Base-by-base conservation (phyloP, 1,284 basidiomycete species). In the Termitomyces sp. region DNA sequence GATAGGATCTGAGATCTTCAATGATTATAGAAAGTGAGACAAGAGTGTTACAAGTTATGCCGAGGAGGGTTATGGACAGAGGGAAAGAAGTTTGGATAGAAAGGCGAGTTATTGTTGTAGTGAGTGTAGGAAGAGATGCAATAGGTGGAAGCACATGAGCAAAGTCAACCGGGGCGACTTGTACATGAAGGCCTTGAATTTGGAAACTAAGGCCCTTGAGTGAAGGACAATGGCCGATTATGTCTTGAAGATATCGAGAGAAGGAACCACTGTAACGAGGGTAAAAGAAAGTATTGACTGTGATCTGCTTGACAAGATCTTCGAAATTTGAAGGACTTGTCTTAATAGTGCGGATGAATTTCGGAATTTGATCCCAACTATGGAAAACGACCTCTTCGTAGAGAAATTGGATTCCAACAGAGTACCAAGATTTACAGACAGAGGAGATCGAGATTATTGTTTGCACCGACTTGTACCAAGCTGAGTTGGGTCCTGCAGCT, bases 331-430 rank as follows among this genome's bases (percentile, higher is more conserved):
- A 14, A 6, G 35, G 28, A 14, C 3, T 11, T 9, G 10, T 37
- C 19, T 46, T 11, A 10, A 51, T 18, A 5, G 50, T 51, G n/a
- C 35, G 33, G n/a, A 51, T n/a, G 26, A 51, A 39, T 9, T 24
- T 14, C 28, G 43, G 37, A 3, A 40, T 6, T 31, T 51, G 50
- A n/a, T 1, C 4, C 5, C 8, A 26, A 24, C 4, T 11, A 19
- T 5, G 18, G 3, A 38, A 38, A 3, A 11, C 18, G 5, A 38
- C 18, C 11, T 51, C 35, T 16, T 51, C 16, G 16, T 46, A 51
- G 8, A 51, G 26, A 2, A 51, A 40, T 11, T 8, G 10, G 9
- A 51, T 42, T 2, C 46, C 24, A 9, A 13, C 35, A 2, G 6
- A 21, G 16, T 38, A 24, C 46, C 46, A 47, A 18, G 34, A 8